Conservation (phyloP, 2,329 filamentous ascomycete species). For the Aciculosporium take region DNA sequence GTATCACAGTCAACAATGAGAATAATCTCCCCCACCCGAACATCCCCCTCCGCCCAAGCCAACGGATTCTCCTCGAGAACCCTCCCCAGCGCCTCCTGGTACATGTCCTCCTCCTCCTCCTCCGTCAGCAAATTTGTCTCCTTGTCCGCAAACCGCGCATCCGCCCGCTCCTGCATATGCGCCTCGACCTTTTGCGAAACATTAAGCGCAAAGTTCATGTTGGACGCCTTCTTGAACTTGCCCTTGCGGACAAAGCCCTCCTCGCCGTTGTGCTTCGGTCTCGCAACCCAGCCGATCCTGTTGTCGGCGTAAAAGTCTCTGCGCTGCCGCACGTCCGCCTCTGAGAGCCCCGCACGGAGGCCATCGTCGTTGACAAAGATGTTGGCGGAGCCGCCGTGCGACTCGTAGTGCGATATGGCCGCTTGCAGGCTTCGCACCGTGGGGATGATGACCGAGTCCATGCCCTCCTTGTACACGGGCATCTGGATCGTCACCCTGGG, state of each 20-base stretch:
- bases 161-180: constrained; percentile 28
- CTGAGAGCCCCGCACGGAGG: constrained; percentile 35
- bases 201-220: constrained; percentile 59
- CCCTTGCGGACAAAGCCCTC: constrained; percentile 39
- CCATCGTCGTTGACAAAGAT: constrained; percentile 52
- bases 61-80: constrained; percentile 31
- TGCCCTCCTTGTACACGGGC: constrained; percentile 28
- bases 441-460: constrained; percentile 30
- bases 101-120: constrained; percentile 27
- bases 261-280: constrained; percentile 31
- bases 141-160: constrained; percentile 8
- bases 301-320: constrained; percentile 36
- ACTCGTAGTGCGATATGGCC: constrained; percentile 35
- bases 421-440: constrained; percentile 33
- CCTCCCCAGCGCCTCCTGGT: constrained; percentile 32
- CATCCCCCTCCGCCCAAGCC: constrained; percentile 46
- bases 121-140: constrained; percentile 13
- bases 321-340: constrained; percentile 24
- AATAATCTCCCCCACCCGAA: constrained; percentile 49
- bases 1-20: constrained; percentile 56
- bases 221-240: constrained; percentile 61
- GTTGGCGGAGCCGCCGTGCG: constrained; percentile 28
- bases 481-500: constrained; percentile 22
- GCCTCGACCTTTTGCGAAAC: constrained; percentile 49
- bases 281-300: constrained; percentile 31